Percentiles rank a stretch among this genome's conserved stretches.
Conservation (phyloP, 306 rosid genomes). For the Castanea crenata region DNA sequence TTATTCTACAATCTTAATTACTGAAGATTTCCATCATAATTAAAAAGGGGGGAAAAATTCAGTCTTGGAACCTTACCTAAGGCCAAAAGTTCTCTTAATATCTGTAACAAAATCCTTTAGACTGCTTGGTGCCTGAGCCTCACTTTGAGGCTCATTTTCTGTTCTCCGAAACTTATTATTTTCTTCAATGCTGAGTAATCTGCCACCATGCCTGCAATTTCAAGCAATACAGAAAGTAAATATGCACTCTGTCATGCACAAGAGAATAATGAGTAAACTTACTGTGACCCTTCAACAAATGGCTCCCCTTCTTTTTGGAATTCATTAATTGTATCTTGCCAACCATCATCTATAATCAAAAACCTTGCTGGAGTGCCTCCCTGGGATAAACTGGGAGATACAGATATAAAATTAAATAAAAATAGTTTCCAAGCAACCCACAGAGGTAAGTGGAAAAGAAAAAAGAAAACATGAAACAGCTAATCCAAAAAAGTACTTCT, state of each 20-base stretch:
- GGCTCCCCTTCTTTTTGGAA: slow-evolving; percentile 48
- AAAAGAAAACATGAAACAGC: background rate
- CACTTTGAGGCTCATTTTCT: slow-evolving; percentile 9
- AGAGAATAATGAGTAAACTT: slow-evolving; percentile 4
- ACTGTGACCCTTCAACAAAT: slow-evolving; percentile 43
- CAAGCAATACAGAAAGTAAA: background rate
- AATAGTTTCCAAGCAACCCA: background rate
- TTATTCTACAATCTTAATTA: background rate
- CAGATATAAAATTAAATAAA: background rate
- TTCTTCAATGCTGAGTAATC: slow-evolving; percentile 36
- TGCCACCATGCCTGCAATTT: slow-evolving; percentile 39
- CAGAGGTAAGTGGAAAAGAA: background rate
- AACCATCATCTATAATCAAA: slow-evolving; percentile 41
- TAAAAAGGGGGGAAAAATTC: background rate
- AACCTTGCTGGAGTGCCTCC: slow-evolving; percentile 49
- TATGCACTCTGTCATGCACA: background rate
- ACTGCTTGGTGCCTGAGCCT: slow-evolving; percentile 29
- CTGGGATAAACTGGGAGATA: slow-evolving; percentile 29
- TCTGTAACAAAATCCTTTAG: slow-evolving; percentile 41
- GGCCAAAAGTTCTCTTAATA: slow-evolving; percentile 31
- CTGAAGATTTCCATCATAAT: background rate
- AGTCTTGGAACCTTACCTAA: slow-evolving; percentile 27
- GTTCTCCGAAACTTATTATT: slow-evolving; percentile 32
- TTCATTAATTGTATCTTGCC: slow-evolving; percentile 43
- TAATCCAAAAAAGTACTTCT: background rate